Base-by-base conservation (phyloP, 1,139 yeast species). In the Diutina pseudorugosa region DNA sequence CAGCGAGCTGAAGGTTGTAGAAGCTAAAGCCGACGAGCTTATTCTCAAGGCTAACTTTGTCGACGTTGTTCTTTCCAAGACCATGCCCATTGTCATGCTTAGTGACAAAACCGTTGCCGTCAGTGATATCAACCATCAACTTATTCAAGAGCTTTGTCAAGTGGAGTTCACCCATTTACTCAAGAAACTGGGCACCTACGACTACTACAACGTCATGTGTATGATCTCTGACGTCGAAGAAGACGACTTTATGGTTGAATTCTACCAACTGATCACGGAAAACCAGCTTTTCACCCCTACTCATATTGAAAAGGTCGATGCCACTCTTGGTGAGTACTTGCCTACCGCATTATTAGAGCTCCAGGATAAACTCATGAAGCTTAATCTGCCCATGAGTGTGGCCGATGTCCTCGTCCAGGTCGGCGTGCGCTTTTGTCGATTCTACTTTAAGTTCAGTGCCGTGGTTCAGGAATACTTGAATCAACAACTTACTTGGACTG, bases 211-310 rank as follows among this genome's bases (percentile, higher is more conserved):
- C 60, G 66, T 85, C 51, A 69, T 82, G 52, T 82, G 82, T 59
- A 82, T 85, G 85, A 83, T 85, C n/a, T 80, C 80, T 62, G 85
- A 86, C 16, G 66, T 82, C 21, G 78, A 73, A 25, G 77, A 79
- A 12, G 54, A 77, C 50, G 76, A 71, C 53, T 78, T 78, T 57
- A 82, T 78, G 44, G 72, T 74, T 3, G 65, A 76, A 19, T 72
- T 83, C 60, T 85, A 85, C 62, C 72, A 80, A 55, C 85, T 91
- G 0, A 75, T 83, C 12, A 67, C 70, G 1, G 90, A 84, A 58
- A 84, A 84, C 61, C 76, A 82, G 56, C 62, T 83, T 25, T 84
- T 85, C 69, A 71, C 64, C 25, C 55, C 56, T n/a, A 71, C 69
- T 0, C 66, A 69, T 7, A 66, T 85, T 27, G 60, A 64, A 21